A percentile compares a stretch with the other conserved stretches of the same genome.
Conservation (phyloP, 768 basidiomycete genomes). For the Leccinum sublutescens region DNA sequence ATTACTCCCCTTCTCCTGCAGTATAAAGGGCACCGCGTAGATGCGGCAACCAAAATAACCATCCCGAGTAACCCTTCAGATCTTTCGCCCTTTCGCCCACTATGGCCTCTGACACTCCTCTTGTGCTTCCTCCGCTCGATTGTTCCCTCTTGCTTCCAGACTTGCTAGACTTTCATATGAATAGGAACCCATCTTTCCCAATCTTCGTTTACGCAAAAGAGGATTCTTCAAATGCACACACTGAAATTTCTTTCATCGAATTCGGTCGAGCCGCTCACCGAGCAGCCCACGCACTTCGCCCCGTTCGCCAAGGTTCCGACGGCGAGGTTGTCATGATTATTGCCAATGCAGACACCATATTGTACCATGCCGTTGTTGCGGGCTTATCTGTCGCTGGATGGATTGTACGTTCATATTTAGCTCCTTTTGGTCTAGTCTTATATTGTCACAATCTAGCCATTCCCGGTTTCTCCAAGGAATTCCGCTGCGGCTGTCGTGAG, state of each 20-base stretch:
- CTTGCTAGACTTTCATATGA: constrained; percentile 25
- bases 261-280: constrained; percentile 31
- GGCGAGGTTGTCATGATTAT: constrained; percentile 24
- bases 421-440: constrained; percentile 24
- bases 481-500: constrained; percentile 38
- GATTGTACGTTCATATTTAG: constrained; percentile 25
- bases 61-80: not conserved
- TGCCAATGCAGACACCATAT: constrained; percentile 32
- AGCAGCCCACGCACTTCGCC: constrained; percentile 41
- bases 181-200: constrained; percentile 25
- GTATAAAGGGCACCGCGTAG: not conserved
- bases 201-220: constrained; percentile 19
- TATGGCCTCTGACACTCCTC: constrained; percentile 2
- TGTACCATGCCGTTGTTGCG: constrained; percentile 32
- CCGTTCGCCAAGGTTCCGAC: constrained; percentile 26
- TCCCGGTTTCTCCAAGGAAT: constrained; percentile 41
- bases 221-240: constrained; percentile 6
- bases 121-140: constrained; percentile 25
- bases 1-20: not conserved
- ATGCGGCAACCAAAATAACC: not conserved
- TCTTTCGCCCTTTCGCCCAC: not conserved
- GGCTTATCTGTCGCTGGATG: constrained; percentile 43
- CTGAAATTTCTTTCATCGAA: constrained; percentile 27
- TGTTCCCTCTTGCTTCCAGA: constrained; percentile 24
- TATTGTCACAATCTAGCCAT: constrained; percentile 23